These are phyloP conservation scores for Dactylonectria macrodidyma DNA, from an alignment of 2,329 filamentous ascomycete species.

Conservation along the genomic window DNA sequence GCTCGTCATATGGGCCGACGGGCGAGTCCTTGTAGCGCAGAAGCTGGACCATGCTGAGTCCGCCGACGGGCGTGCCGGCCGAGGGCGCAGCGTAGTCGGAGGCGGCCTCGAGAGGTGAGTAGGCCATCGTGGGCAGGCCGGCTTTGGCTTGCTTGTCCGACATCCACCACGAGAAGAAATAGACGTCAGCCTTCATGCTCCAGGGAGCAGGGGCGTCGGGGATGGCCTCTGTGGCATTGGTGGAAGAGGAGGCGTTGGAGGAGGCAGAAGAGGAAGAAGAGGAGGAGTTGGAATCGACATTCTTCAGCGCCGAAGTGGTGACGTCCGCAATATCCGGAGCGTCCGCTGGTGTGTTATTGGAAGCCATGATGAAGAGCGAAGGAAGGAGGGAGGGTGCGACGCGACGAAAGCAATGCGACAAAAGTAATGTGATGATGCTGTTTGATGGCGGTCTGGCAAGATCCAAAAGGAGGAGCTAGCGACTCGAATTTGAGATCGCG, in stretches of 20 bases:
- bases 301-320: not conserved
- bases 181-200: slow-evolving; percentile 62
- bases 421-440: not conserved
- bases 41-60: slow-evolving; percentile 65
- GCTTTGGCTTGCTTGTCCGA: slow-evolving; percentile 47
- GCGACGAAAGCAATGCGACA: not conserved
- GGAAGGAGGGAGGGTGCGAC: not conserved
- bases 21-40: slow-evolving; percentile 66
- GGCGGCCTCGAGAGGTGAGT: slow-evolving; percentile 62
- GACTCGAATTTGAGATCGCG: not conserved
- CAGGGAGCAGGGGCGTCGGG: slow-evolving; percentile 55
- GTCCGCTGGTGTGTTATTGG: not conserved
- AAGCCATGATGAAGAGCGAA: not conserved
- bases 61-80: slow-evolving; percentile 58
- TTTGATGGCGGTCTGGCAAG: not conserved
- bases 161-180: slow-evolving; percentile 60
- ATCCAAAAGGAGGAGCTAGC: not conserved
- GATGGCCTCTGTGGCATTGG: slow-evolving; percentile 37
- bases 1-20: slow-evolving; percentile 69
- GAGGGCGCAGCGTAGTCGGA: slow-evolving; percentile 55
- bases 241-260: not conserved
- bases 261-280: too few relatives aligned
- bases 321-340: slow-evolving; percentile 3
- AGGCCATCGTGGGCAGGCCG: slow-evolving; percentile 56
- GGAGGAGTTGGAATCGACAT: not conserved